Percentiles rank a stretch among this genome's conserved stretches.
Conservation (phyloP, 495 filamentous ascomycete genomes). For the Cryomyces antarcticus region DNA sequence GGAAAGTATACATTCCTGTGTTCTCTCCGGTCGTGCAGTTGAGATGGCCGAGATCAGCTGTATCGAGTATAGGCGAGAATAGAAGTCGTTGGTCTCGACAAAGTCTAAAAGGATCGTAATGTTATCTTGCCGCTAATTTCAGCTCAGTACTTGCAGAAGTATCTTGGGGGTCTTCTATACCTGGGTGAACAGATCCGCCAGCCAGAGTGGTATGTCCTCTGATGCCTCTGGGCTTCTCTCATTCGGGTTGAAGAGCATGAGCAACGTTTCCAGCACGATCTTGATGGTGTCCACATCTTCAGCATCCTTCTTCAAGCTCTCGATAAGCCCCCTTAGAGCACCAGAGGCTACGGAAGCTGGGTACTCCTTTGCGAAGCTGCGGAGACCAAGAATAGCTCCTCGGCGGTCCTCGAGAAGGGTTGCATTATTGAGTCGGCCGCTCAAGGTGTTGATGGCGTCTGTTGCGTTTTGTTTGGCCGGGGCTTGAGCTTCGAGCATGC, state of each 20-base stretch:
- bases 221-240: conserved; percentile 72
- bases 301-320: conserved; percentile 62
- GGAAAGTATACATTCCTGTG: conserved; percentile 85
- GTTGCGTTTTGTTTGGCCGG: conserved; percentile 91
- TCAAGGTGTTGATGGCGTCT: conserved; percentile 78
- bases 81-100: conserved; percentile 73
- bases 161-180: conserved; percentile 21
- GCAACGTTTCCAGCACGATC: conserved; percentile 77
- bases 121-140: conserved; percentile 74
- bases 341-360: conserved; percentile 93
- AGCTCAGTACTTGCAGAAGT: conserved; percentile 19
- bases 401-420: conserved; percentile 86
- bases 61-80: conserved; percentile 78
- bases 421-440: conserved; percentile 64
- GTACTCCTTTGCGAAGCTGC: conserved; percentile 89
- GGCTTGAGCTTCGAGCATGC: conserved; percentile 64
- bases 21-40: conserved; percentile 70
- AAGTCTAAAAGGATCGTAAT: conserved; percentile 80
- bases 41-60: conserved; percentile 78
- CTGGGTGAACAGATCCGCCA: conserved; percentile 96
- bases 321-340: conserved; percentile 67
- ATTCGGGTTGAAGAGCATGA: conserved; percentile 75
- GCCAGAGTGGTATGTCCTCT: conserved; percentile 89
- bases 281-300: conserved; percentile 96
- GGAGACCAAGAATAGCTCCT: conserved; percentile 74